Percentiles rank a stretch among this genome's conserved stretches.
Evolutionary conservation across 2,329 filamentous ascomycete species (phyloP).

Genomic region (Amphichorda felina): DNA sequence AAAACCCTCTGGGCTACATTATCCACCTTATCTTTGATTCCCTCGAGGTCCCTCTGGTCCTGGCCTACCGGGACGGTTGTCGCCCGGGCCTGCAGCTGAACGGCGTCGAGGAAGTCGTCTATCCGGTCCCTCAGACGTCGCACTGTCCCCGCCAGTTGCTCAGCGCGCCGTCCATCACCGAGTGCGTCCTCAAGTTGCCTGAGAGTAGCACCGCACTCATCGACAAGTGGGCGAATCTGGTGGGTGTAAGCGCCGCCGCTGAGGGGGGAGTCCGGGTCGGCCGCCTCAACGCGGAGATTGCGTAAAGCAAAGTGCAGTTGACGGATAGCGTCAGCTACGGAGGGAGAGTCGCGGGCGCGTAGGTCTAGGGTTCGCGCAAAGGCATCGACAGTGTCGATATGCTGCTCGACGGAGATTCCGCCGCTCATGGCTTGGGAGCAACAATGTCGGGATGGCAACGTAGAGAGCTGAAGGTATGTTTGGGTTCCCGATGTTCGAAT

Average conservation of each 20-base stretch:
- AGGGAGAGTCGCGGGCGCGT: conserved; percentile 33
- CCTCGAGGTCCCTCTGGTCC: conserved; percentile 30
- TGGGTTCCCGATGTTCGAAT: too few species aligned
- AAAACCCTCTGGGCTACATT: conserved; percentile 40
- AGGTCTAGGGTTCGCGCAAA: conserved; percentile 44
- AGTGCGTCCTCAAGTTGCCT: conserved; percentile 41
- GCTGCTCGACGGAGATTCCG: conserved; percentile 23
- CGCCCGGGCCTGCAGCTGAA: conserved; percentile 28
- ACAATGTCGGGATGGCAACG: too few species aligned
- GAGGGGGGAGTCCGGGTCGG: conserved; percentile 43
- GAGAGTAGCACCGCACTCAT: conserved; percentile 43
- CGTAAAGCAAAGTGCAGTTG: conserved; percentile 43
- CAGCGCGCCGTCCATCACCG: conserved; percentile 24
- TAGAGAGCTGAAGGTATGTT: too few species aligned
- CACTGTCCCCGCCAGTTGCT: conserved; percentile 17
- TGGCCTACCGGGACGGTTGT: conserved; percentile 21
- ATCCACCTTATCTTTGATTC: conserved; percentile 50
- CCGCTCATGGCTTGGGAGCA: conserved; percentile 13
- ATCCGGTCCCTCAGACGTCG: conserved; percentile 32
- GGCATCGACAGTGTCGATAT: conserved; percentile 43
- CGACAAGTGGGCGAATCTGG: conserved; percentile 38
- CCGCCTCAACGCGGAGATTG: conserved; percentile 44
- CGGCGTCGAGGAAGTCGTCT: conserved; percentile 43
- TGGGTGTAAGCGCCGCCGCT: conserved; percentile 27
- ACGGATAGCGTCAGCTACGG: conserved; percentile 36